A percentile compares a stretch with the other conserved stretches of the same genome.
These are phyloP conservation scores for Pholiota conissans DNA, from an alignment of 768 basidiomycete genomes.

Conservation along the genomic window DNA sequence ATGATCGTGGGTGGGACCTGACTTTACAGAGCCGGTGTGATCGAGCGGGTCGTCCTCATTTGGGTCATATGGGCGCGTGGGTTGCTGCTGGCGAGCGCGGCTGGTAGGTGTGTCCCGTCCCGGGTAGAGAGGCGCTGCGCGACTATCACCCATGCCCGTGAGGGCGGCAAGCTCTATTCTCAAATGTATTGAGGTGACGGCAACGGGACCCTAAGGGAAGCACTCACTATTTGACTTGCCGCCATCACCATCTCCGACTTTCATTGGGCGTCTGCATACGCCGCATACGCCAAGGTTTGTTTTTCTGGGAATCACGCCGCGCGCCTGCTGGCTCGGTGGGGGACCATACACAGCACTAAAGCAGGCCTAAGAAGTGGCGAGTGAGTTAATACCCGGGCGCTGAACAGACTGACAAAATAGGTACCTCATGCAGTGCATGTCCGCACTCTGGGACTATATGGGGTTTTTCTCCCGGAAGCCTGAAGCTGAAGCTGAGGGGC, in stretches of 20 bases:
- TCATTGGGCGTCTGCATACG: constrained; percentile 96
- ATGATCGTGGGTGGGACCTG: constrained; percentile 42
- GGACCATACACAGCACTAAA: constrained; percentile 97
- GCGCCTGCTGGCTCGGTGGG: constrained; percentile 57
- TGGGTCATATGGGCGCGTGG: constrained; percentile 56
- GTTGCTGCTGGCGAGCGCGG: constrained; percentile 33
- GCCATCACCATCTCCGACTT: constrained; percentile 84
- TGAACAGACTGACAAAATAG: constrained; percentile 11
- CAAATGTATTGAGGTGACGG: constrained; percentile 8
- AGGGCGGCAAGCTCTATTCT: constrained; percentile 85
- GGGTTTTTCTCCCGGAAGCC: constrained; percentile 94
- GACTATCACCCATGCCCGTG: constrained; percentile 81
- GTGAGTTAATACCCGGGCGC: constrained; percentile 10
- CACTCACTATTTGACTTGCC: constrained; percentile 87
- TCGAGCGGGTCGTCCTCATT: constrained; percentile 88
- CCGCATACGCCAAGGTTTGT: constrained; percentile 93
- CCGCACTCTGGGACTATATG: constrained; percentile 98
- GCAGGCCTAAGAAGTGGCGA: constrained; percentile 66
- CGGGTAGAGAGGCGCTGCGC: constrained; percentile 56
- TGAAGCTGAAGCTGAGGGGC: constrained; percentile 88
- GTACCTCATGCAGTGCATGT: constrained; percentile 92
- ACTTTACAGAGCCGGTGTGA: constrained; percentile 48
- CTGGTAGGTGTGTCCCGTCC: constrained; percentile 63
- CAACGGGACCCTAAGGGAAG: constrained; percentile 5
- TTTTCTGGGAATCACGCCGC: constrained; percentile 56